Conservation (phyloP, 176 grass and related monocot genomes). For the Bromus sterilis region DNA sequence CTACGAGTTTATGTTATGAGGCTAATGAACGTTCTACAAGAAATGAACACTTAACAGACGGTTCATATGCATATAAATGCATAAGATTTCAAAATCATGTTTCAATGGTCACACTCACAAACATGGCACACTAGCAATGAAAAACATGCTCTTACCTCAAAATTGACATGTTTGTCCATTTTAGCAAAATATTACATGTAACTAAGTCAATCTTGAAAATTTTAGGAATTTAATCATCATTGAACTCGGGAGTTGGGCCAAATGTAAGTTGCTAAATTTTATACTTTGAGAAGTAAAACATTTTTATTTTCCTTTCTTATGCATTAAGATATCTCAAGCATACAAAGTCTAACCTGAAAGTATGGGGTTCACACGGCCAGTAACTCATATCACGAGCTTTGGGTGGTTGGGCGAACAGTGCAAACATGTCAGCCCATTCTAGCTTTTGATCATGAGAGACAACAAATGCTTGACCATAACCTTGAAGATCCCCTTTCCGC, state of each 20-base stretch:
- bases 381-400: conserved; percentile 29
- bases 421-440: conserved; percentile 42
- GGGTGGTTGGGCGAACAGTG: conserved; percentile 20
- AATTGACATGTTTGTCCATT: neutral
- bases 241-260: neutral
- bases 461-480: conserved; percentile 50
- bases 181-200: neutral
- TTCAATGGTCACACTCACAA: neutral
- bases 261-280: neutral
- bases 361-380: conserved; percentile 27
- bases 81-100: neutral
- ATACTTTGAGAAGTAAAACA: neutral
- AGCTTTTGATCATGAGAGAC: conserved; percentile 36
- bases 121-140: neutral
- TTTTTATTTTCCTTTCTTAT: neutral
- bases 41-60: neutral
- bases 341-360: conserved; percentile 30
- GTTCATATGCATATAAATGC: neutral
- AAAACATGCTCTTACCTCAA: neutral
- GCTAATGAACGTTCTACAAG: neutral
- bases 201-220: neutral
- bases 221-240: neutral
- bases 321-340: neutral
- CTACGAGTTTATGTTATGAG: neutral
- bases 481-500: conserved; percentile 36